A percentile compares a stretch with the other conserved stretches of the same genome.
phyloP scores from a whole-genome alignment of 257 asterid species.

The Solanum tarapatanum region DNA sequence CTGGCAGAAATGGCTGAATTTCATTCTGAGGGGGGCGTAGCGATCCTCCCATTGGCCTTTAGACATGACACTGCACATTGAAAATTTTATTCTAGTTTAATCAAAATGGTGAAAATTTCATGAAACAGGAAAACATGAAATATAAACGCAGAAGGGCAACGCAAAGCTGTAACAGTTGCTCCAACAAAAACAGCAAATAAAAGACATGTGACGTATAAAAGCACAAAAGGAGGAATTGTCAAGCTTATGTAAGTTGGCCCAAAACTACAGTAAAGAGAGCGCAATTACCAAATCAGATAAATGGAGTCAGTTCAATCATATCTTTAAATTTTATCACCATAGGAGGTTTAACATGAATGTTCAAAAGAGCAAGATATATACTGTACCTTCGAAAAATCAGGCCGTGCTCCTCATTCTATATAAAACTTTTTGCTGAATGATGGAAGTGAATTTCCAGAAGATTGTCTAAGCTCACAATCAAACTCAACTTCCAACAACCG shows the following conservation, averaged over 20 bases:
- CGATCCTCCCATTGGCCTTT: background rate
- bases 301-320: background rate
- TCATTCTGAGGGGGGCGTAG: background rate
- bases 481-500: slow-evolving; percentile 79
- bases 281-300: background rate
- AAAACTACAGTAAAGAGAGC: background rate
- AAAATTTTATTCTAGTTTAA: background rate
- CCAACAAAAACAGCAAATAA: background rate
- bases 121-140: background rate
- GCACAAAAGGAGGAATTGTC: background rate
- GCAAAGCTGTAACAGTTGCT: background rate
- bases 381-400: background rate
- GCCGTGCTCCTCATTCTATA: slow-evolving; percentile 48
- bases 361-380: background rate
- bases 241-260: background rate
- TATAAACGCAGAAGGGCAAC: background rate
- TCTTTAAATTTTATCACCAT: background rate
- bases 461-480: slow-evolving; percentile 39
- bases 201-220: background rate
- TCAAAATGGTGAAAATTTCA: background rate
- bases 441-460: slow-evolving; percentile 40
- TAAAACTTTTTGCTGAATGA: slow-evolving; percentile 39
- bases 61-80: background rate
- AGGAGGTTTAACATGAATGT: background rate
- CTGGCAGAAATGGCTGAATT: background rate